These are phyloP conservation scores for Populus tremula DNA, from an alignment of 345 rosid species.

Conservation along the genomic window DNA sequence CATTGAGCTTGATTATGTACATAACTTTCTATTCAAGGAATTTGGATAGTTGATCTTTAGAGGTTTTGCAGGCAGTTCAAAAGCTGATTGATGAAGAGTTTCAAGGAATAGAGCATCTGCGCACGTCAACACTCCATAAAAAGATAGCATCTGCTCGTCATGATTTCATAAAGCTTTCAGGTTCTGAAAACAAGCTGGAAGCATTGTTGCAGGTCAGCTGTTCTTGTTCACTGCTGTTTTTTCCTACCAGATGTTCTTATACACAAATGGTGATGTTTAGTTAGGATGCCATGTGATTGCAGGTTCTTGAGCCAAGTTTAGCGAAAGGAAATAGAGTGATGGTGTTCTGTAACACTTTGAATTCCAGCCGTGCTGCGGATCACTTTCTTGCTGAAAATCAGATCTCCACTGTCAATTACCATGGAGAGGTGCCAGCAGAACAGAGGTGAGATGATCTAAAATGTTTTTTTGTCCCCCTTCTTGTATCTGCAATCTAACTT, in stretches of 20 bases:
- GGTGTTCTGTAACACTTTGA: slow-evolving; percentile 89
- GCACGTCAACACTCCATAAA: slow-evolving; percentile 87
- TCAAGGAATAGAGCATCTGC: slow-evolving; percentile 80
- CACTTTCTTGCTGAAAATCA: slow-evolving; percentile 84
- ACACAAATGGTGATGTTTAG: slow-evolving; percentile 4
- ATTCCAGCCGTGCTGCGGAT: slow-evolving; percentile 90
- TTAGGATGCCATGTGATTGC: slow-evolving; percentile 25
- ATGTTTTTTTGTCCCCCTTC: neutral
- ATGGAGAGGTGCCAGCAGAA: slow-evolving; percentile 93
- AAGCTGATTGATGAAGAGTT: slow-evolving; percentile 85
- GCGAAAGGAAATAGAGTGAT: slow-evolving; percentile 91
- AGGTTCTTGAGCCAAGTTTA: slow-evolving; percentile 97
- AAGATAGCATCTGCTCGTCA: slow-evolving; percentile 89
- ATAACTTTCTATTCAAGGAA: neutral
- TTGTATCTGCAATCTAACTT: neutral
- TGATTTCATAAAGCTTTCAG: slow-evolving; percentile 84
- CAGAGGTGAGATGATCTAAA: slow-evolving; percentile 53
- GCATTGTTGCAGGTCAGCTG: slow-evolving; percentile 70
- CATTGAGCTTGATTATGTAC: neutral
- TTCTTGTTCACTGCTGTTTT: neutral
- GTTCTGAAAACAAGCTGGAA: slow-evolving; percentile 91
- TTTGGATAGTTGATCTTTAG: slow-evolving; percentile 3
- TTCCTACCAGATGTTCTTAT: neutral
- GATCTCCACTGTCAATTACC: slow-evolving; percentile 82
- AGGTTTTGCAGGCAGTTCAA: slow-evolving; percentile 76